Percentiles rank a stretch among this genome's conserved stretches.
These are phyloP conservation scores for Myriosclerotinia scirpicola DNA, from an alignment of 2,329 filamentous ascomycete species.

Conservation along the genomic window DNA sequence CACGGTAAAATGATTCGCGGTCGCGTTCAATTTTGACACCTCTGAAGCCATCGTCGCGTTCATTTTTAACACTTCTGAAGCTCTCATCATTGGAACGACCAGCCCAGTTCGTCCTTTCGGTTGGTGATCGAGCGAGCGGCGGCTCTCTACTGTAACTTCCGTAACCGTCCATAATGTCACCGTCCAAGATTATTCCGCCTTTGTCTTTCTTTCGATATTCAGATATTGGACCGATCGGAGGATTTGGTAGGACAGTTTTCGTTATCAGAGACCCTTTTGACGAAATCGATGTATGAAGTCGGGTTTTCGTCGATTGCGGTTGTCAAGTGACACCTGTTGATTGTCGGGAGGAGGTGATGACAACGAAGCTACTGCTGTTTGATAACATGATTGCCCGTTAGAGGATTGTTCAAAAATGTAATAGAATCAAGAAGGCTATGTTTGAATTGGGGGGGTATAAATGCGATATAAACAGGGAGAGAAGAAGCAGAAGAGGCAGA, in stretches of 20 bases:
- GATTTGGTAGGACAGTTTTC: slow-evolving; percentile 26
- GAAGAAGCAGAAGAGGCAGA: slow-evolving; percentile 23
- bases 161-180: slow-evolving; percentile 37
- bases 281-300: slow-evolving; percentile 24
- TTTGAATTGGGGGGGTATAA: slow-evolving; percentile 26
- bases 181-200: slow-evolving; percentile 21
- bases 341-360: slow-evolving; percentile 33
- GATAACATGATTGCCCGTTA: slow-evolving; percentile 43
- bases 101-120: slow-evolving; percentile 40
- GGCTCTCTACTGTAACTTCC: slow-evolving; percentile 38
- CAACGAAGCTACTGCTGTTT: slow-evolving; percentile 41
- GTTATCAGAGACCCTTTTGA: slow-evolving; percentile 28
- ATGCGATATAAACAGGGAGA: slow-evolving; percentile 22
- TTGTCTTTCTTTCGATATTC: slow-evolving; percentile 18
- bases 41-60: slow-evolving; percentile 33
- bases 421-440: slow-evolving; percentile 27
- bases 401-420: slow-evolving; percentile 39
- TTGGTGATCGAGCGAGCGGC: slow-evolving; percentile 38
- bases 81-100: slow-evolving; percentile 36
- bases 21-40: slow-evolving; percentile 45
- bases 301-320: slow-evolving; percentile 33
- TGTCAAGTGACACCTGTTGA: slow-evolving; percentile 40
- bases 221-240: slow-evolving; percentile 8
- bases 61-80: slow-evolving; percentile 26
- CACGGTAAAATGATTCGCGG: slow-evolving; percentile 62